Percentiles rank a stretch among this genome's conserved stretches.
These are phyloP conservation scores for Misopates orontium DNA, from an alignment of 257 asterid species.

Conservation along the genomic window DNA sequence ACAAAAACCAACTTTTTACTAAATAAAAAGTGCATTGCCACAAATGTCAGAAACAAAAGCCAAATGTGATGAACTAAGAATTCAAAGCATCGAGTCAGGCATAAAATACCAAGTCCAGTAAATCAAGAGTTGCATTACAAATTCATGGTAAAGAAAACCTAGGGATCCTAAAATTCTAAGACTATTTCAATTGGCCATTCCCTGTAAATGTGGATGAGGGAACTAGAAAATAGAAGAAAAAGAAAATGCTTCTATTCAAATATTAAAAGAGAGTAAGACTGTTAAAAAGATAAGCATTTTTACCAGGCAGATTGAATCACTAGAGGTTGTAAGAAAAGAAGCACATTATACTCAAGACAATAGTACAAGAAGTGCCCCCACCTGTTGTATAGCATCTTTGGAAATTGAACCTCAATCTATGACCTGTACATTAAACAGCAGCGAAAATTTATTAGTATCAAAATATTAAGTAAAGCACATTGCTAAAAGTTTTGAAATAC, in stretches of 20 bases:
- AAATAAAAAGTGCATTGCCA: neutral
- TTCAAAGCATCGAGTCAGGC: neutral
- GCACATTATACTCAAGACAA: conserved; percentile 12
- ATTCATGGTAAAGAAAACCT: neutral
- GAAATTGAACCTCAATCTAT: conserved; percentile 21
- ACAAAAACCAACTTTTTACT: conserved; percentile 1
- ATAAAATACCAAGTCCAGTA: neutral
- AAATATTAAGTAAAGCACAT: neutral
- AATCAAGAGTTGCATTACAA: neutral
- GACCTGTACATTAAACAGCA: conserved; percentile 25
- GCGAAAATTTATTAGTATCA: neutral
- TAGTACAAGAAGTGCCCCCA: conserved; percentile 21
- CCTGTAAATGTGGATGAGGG: no score
- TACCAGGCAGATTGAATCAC: conserved; percentile 21
- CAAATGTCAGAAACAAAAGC: neutral
- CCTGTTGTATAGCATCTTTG: conserved; percentile 24
- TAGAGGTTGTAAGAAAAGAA: conserved; percentile 8
- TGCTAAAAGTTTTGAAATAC: neutral
- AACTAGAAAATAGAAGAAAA: conserved; percentile 16
- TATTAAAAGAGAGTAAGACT: neutral
- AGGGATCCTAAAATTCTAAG: neutral
- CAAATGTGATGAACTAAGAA: neutral
- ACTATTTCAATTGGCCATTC: conserved; percentile 4
- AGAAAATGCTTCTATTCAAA: neutral
- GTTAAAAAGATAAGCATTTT: conserved; percentile 11